A percentile compares a stretch with the other conserved stretches of the same genome.
phyloP scores from a whole-genome alignment of 768 basidiomycete genomes.

The Mycena floridula region DNA sequence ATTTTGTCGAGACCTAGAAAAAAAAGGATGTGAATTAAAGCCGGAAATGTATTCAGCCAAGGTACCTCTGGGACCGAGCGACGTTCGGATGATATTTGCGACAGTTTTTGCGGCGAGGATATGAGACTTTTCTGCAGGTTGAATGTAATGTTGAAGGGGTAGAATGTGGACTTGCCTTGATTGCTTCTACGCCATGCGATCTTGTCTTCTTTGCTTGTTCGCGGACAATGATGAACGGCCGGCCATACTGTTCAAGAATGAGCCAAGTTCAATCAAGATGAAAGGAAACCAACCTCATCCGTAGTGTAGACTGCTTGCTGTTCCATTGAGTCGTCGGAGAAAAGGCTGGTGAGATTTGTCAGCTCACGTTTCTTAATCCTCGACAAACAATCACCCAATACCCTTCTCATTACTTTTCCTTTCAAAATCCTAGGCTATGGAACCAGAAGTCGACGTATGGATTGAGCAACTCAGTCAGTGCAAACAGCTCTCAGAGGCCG shows the following conservation, averaged over 20 bases:
- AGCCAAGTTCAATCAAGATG: neutral
- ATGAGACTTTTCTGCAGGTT: constrained; percentile 56
- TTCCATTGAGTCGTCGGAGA: neutral
- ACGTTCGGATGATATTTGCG: constrained; percentile 91
- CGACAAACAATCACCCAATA: constrained; percentile 18
- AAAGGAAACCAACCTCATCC: constrained; percentile 74
- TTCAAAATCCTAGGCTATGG: constrained; percentile 30
- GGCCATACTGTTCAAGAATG: constrained; percentile 64
- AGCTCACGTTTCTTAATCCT: constrained; percentile 25
- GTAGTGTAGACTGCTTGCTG: constrained; percentile 72
- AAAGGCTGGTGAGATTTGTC: constrained; percentile 19
- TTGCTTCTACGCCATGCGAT: constrained; percentile 88
- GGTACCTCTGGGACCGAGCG: constrained; percentile 89
- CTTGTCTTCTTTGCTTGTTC: constrained; percentile 92
- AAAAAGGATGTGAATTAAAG: constrained; percentile 3
- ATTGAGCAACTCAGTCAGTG: constrained; percentile 95
- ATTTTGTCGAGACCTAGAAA: constrained; percentile 86
- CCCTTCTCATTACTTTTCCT: constrained; percentile 24
- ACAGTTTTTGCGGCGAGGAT: constrained; percentile 94
- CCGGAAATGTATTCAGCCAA: constrained; percentile 2
- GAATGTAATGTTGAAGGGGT: constrained; percentile 3
- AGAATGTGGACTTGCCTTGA: constrained; percentile 60
- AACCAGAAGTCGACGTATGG: constrained; percentile 91
- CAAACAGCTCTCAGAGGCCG: constrained; percentile 91
- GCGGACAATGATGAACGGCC: constrained; percentile 96